phyloP scores from a whole-genome alignment of 495 filamentous ascomycete genomes.

The Aspergillus affinis region DNA sequence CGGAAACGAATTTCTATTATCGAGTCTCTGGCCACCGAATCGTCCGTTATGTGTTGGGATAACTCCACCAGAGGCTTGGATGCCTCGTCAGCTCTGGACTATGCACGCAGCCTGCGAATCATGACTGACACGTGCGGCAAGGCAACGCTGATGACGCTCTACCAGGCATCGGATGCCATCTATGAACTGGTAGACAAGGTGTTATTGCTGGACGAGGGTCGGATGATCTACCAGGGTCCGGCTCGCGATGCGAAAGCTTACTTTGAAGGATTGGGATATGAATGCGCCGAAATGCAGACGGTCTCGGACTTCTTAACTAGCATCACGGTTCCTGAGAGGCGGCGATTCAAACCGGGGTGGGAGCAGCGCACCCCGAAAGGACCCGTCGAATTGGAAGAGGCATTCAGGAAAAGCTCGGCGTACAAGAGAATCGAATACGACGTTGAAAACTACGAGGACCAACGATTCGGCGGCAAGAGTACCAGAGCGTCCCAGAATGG shows the following conservation, averaged over 20 bases:
- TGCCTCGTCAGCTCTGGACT: slow-evolving; percentile 75
- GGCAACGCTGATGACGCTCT: slow-evolving; percentile 76
- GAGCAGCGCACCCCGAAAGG: slow-evolving; percentile 67
- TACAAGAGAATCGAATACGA: slow-evolving; percentile 49
- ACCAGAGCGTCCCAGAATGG: slow-evolving; percentile 30
- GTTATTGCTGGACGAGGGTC: slow-evolving; percentile 74
- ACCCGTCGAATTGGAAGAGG: slow-evolving; percentile 62
- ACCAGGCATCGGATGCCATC: slow-evolving; percentile 81
- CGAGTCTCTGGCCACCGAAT: slow-evolving; percentile 66
- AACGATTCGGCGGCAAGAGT: slow-evolving; percentile 27
- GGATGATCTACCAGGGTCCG: slow-evolving; percentile 77
- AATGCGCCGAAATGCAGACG: slow-evolving; percentile 72
- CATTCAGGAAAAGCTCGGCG: slow-evolving; percentile 50
- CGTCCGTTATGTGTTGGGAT: slow-evolving; percentile 78
- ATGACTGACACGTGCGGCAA: slow-evolving; percentile 79
- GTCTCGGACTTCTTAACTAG: slow-evolving; percentile 83
- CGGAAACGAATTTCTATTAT: slow-evolving; percentile 60
- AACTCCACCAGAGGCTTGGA: slow-evolving; percentile 83
- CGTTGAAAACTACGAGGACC: slow-evolving; percentile 49
- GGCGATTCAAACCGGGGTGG: slow-evolving; percentile 61
- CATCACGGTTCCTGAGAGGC: slow-evolving; percentile 68
- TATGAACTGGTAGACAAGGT: slow-evolving; percentile 86
- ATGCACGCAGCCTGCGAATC: slow-evolving; percentile 66
- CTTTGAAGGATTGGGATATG: slow-evolving; percentile 80
- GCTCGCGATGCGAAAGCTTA: slow-evolving; percentile 67